Conservation (phyloP, 1,139 yeast species). For the Yamadazyma siamensis region DNA sequence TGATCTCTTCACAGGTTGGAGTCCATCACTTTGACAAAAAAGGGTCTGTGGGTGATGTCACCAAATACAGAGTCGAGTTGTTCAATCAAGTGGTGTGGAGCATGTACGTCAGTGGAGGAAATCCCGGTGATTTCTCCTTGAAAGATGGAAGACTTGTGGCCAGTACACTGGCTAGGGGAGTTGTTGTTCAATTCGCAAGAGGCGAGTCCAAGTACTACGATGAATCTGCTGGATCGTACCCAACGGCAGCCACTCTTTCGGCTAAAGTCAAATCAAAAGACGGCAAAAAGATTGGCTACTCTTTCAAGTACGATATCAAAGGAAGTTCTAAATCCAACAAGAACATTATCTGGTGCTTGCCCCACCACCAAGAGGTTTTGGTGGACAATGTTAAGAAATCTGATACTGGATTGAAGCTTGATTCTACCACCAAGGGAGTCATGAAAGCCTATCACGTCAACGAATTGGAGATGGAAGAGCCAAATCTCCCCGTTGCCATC, state of each 20-base stretch:
- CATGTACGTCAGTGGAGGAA: slow-evolving; percentile 32
- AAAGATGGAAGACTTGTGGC: slow-evolving; percentile 52
- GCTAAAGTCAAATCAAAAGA: slow-evolving; percentile 20
- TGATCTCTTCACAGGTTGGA: slow-evolving; percentile 62
- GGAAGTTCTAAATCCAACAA: slow-evolving; percentile 30
- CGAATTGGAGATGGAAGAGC: slow-evolving; percentile 45
- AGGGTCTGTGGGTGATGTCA: slow-evolving; percentile 10
- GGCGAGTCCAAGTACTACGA: slow-evolving; percentile 48
- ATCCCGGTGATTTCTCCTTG: slow-evolving; percentile 32
- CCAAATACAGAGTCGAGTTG: slow-evolving; percentile 31
- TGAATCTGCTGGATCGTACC: slow-evolving; percentile 43
- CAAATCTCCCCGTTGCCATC: slow-evolving; percentile 46
- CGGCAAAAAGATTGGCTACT: slow-evolving; percentile 26
- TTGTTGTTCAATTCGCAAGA: slow-evolving; percentile 45
- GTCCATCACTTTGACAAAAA: slow-evolving; percentile 40
- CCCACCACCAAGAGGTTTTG: slow-evolving; percentile 62
- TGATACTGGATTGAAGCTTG: slow-evolving; percentile 42
- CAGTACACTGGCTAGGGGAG: slow-evolving; percentile 31
- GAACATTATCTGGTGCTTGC: slow-evolving; percentile 53
- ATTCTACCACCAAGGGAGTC: slow-evolving; percentile 66
- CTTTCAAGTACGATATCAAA: slow-evolving; percentile 24
- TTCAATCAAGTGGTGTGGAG: slow-evolving; percentile 45
- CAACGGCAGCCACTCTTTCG: slow-evolving; percentile 20
- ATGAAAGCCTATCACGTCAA: slow-evolving; percentile 59
- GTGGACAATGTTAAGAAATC: slow-evolving; percentile 13